Evolutionary conservation across 73 alveolate species (phyloP), one percentile per base, ranked within the genome.

Genomic region (Vitrella brassicaformis): DNA sequence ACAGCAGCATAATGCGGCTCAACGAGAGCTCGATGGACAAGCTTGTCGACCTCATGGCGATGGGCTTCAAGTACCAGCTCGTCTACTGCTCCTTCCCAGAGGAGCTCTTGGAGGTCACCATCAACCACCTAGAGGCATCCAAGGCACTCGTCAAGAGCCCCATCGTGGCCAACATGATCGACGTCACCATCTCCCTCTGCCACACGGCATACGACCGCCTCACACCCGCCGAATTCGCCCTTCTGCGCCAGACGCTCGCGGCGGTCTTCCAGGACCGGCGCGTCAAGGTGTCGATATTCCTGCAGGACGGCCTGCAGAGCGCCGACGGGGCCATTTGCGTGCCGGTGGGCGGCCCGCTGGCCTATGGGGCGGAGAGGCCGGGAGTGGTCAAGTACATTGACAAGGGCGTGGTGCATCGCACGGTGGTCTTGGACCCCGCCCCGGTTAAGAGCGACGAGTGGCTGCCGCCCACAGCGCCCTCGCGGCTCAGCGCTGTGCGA

Each of bases 1-100:
- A 94, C 85, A 90, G 97, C 31, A 85, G 95, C n/a, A 91, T 94
- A 71, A 94, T 94, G 98, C 85, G 94, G 84, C 93, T 94, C 66
- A 94, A 94, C 81, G 90, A 92, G 66, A 87, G 95, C 19, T 82
- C 94, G 28, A 94, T 94, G 98, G 87, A 87, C 72, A 94, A 94
- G 82, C 90, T 94, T 73, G 91, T 94, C 85, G 98, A 94, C 85
- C 71, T 94, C 75, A 94, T 94, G 98, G 75, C 90, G 78, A 94
- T 94, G 98, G 94, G 97, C 56, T 86, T 94, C 56, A 94, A 94
- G 81, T 88, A 81, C 80, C 89, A 92, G 79, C 70, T 87, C 71
- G 56, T 89, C 31, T 69, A 90, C 30, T 47, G 90, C 27, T 71
- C 90, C n/a, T 78, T 81, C 65, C 96, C 98, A 30, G 98, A 92